Evolutionary conservation across 1,284 basidiomycete genomes (phyloP).

Genomic region (Mycosarcoma maydis): DNA sequence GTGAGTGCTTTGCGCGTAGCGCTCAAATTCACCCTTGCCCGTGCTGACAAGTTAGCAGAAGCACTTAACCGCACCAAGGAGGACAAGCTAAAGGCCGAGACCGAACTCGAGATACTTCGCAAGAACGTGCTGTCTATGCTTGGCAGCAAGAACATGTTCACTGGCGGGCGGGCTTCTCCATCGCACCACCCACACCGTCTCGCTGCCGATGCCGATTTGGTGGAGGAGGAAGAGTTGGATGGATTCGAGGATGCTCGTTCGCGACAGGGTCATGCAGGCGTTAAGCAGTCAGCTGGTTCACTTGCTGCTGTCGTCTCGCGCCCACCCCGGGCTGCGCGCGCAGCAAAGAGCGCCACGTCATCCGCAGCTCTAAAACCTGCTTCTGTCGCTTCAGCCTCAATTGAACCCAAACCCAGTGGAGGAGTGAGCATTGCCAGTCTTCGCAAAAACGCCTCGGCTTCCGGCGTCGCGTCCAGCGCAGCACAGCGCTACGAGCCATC

Average conservation of each 20-base stretch:
- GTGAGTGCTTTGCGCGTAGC: constrained; percentile 26
- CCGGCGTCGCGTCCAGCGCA: background rate
- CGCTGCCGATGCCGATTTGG: background rate
- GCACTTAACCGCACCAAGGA: constrained; percentile 15
- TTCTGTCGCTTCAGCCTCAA: background rate
- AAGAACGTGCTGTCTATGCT: constrained; percentile 40
- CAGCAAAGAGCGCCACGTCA: background rate
- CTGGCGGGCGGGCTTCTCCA: background rate
- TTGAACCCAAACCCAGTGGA: constrained; percentile 8
- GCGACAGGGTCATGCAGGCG: no score
- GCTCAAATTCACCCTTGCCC: constrained; percentile 20
- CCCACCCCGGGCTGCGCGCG: constrained; percentile 2
- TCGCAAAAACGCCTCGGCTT: constrained; percentile 16
- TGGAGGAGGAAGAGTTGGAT: background rate
- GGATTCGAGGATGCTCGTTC: constrained; percentile 6
- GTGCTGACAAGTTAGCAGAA: constrained; percentile 24
- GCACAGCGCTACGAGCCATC: constrained; percentile 19
- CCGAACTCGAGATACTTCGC: constrained; percentile 22
- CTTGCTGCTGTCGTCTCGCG: background rate
- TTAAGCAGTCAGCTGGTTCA: no score
- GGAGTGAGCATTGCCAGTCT: constrained; percentile 43
- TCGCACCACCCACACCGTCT: background rate
- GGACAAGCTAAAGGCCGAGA: constrained; percentile 22
- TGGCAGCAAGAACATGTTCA: constrained; percentile 11
- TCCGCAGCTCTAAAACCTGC: background rate